Evolutionary conservation across 2,329 filamentous ascomycete species (phyloP), one percentile per base, ranked within the genome.

Genomic region (Epichloe hybrida): DNA sequence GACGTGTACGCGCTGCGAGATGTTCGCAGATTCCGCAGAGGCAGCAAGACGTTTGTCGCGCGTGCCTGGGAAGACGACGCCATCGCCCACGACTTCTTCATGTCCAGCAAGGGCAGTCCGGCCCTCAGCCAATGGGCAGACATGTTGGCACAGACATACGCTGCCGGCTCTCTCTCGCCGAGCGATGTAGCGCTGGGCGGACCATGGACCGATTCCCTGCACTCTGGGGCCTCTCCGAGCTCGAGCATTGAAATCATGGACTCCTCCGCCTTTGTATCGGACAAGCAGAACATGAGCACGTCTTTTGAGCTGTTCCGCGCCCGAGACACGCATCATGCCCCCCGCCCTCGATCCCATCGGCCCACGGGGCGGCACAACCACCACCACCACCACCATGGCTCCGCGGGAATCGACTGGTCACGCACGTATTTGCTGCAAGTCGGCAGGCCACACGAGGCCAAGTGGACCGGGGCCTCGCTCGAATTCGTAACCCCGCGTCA

Each of bases 1-100:
- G 59, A 61, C 45, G 58, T 56, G 1, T 46, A 52, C 49, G 51
- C 51, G 2, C 55, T 59, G 3, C 49, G 50, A 17, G 43, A 58
- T 48, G 11, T 57, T 47, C 21, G 42, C 40, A 34, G 52, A 2
- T 15, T 54, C 51, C 48, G 56, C 53, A 27, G 52, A 41, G 38
- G 34, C 8, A 44, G 46, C 21, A 48, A 48, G 42, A 36, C n/a
- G 6, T 46, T 21, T 3, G 27, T 50, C 17, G 2, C 31, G 15
- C 13, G 13, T 20, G 17, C 9, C 12, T 20, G 13, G n/a, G 46
- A n/a, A 13, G 36, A 48, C 5, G 35, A n/a, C 5, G 7, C 12
- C 6, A 34, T 39, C 7, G n/a, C 35, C 5, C 48, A 36, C 42
- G 34, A 46, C 35, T 50, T 50, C 42, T 34, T 50, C 48, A 50